phyloP scores from a whole-genome alignment of 768 basidiomycete genomes.

The Hemileccinum rubropunctum region DNA sequence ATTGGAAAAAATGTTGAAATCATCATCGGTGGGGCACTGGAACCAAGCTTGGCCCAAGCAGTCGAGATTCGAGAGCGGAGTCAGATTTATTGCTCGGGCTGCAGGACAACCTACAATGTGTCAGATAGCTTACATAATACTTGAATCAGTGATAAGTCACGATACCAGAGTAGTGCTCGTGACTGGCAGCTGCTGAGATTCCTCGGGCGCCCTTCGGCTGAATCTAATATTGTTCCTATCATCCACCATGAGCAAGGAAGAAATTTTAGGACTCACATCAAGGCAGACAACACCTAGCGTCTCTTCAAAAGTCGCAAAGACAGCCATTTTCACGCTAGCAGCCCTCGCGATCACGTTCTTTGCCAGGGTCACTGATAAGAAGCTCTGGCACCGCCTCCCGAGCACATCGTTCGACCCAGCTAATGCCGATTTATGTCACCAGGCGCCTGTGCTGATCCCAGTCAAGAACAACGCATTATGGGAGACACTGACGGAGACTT shows the following conservation, averaged over 20 bases:
- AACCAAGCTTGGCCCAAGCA: no score
- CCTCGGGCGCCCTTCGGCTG: no score
- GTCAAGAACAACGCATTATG: conserved; percentile 34
- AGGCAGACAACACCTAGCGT: background rate
- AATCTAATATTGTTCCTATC: background rate
- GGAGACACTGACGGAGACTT: conserved; percentile 28
- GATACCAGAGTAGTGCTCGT: no score
- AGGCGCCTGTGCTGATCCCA: conserved; percentile 33
- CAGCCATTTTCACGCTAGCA: conserved; percentile 13
- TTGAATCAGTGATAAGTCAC: no score
- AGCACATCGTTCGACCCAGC: background rate
- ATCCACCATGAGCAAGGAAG: conserved; percentile 16
- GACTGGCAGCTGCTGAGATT: no score
- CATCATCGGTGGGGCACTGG: no score
- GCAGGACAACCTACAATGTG: no score
- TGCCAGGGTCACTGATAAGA: conserved; percentile 1
- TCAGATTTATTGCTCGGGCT: no score
- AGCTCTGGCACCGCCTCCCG: background rate
- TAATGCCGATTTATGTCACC: conserved; percentile 32
- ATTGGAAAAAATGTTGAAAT: no score
- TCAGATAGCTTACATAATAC: no score
- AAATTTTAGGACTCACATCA: conserved; percentile 13
- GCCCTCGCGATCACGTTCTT: conserved; percentile 17
- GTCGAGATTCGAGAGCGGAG: no score
- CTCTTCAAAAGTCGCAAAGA: conserved; percentile 10